Conservation (phyloP, 2,329 filamentous ascomycete genomes). For the Sporothrix variecibatus region DNA sequence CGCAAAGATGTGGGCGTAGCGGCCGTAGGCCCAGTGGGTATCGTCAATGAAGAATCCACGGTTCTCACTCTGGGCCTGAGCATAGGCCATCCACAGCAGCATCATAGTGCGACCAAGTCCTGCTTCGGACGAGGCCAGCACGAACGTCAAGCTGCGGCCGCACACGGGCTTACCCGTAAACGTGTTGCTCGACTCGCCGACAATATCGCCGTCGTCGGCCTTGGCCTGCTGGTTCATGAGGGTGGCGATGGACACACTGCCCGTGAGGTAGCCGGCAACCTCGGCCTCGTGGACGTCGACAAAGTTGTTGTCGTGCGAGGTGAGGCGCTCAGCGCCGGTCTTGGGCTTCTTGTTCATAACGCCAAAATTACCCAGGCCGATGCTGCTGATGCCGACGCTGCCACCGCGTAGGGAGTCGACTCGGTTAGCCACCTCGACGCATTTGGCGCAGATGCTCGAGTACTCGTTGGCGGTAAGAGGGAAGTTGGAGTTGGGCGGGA, state of each 20-base stretch:
- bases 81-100: constrained; percentile 82
- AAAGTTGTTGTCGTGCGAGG: constrained; percentile 63
- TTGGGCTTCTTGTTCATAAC: neutral
- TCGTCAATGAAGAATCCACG: constrained; percentile 84
- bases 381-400: neutral
- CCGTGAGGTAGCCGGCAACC: constrained; percentile 60
- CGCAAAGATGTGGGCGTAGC: constrained; percentile 71
- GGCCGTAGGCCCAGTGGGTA: constrained; percentile 78
- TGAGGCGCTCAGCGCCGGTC: neutral
- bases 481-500: constrained; percentile 67
- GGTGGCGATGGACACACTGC: constrained; percentile 44
- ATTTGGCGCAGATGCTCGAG: constrained; percentile 66
- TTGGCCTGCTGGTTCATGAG: constrained; percentile 34
- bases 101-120: constrained; percentile 77
- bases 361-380: constrained; percentile 9
- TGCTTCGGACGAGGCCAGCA: constrained; percentile 72
- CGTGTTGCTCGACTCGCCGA: constrained; percentile 49
- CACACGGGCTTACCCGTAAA: constrained; percentile 60
- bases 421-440: constrained; percentile 63
- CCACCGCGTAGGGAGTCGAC: constrained; percentile 51
- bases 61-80: constrained; percentile 71
- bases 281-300: constrained; percentile 75
- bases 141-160: constrained; percentile 71
- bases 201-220: constrained; percentile 39
- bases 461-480: constrained; percentile 69